Percentiles rank a stretch among this genome's conserved stretches.
Conservation (phyloP, 768 basidiomycete species). For the Paxillus ammoniavirescens region DNA sequence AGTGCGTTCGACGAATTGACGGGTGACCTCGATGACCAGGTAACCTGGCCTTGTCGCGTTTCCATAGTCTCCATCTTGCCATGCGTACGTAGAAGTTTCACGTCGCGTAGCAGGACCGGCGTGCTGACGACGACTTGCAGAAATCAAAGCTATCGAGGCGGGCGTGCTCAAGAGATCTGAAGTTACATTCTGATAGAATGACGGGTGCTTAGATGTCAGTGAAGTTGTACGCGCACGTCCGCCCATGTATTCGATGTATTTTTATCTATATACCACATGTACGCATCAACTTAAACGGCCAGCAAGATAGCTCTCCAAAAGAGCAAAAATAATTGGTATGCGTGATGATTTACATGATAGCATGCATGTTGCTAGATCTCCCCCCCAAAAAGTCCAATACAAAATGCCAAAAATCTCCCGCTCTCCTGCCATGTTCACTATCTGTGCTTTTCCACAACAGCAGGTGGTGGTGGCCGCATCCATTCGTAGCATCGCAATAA, state of each 20-base stretch:
- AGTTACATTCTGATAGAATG: constrained; percentile 13
- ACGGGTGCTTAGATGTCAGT: background rate
- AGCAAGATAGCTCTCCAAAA: too few species aligned
- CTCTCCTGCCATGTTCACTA: background rate
- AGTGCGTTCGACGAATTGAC: too few species aligned
- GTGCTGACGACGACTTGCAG: constrained; percentile 9
- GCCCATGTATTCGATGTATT: too few species aligned
- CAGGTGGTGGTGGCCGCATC: constrained; percentile 10
- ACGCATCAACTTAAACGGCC: too few species aligned
- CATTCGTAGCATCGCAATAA: constrained; percentile 10
- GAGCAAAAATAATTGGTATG: background rate
- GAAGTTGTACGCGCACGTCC: background rate
- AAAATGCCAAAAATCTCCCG: background rate
- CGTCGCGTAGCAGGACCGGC: background rate
- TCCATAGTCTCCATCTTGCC: constrained; percentile 31
- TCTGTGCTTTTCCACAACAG: constrained; percentile 10
- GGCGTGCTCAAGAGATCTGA: constrained; percentile 25
- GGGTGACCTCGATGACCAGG: too few species aligned
- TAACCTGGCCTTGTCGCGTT: constrained; percentile 19
- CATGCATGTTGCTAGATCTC: background rate
- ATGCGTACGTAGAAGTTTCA: constrained; percentile 22
- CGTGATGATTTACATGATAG: constrained; percentile 7
- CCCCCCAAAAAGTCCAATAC: too few species aligned
- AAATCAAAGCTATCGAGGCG: constrained; percentile 30
- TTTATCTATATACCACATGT: too few species aligned